Conservation (phyloP, 306 rosid species). For the Luffa aegyptiaca region DNA sequence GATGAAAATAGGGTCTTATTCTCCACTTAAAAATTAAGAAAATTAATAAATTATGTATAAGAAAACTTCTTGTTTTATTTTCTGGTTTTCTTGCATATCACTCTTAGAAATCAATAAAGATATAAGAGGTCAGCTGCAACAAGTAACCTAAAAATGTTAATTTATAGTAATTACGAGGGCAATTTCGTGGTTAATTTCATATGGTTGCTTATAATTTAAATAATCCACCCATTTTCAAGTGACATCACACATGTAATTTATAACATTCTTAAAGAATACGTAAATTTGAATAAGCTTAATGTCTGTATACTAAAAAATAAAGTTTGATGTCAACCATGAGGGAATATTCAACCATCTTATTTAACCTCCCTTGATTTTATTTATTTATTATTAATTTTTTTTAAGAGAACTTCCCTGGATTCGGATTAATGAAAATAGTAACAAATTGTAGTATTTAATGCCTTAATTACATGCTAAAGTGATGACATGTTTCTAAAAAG, state of each 20-base stretch:
- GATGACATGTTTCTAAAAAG: too few species aligned
- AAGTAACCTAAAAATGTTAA: neutral
- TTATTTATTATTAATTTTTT: too few species aligned
- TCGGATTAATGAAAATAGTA: neutral
- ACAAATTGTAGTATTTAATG: neutral
- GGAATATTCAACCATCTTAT: neutral
- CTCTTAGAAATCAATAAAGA: neutral
- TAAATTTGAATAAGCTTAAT: neutral
- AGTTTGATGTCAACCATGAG: neutral
- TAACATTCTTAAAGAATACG: neutral
- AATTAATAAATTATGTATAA: neutral
- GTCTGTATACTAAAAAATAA: neutral
- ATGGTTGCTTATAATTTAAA: neutral
- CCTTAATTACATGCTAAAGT: neutral
- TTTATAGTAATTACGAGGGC: neutral
- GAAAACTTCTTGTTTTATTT: neutral
- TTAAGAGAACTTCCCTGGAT: too few species aligned
- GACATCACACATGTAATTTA: neutral
- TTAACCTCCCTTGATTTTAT: neutral
- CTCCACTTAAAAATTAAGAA: neutral
- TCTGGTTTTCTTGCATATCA: neutral
- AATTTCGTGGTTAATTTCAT: neutral
- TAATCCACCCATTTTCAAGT: neutral
- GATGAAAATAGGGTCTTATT: neutral
- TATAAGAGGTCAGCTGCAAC: neutral